Evolutionary conservation across 176 grass and related monocot species (phyloP).

Genomic region (Juncus inflexus): DNA sequence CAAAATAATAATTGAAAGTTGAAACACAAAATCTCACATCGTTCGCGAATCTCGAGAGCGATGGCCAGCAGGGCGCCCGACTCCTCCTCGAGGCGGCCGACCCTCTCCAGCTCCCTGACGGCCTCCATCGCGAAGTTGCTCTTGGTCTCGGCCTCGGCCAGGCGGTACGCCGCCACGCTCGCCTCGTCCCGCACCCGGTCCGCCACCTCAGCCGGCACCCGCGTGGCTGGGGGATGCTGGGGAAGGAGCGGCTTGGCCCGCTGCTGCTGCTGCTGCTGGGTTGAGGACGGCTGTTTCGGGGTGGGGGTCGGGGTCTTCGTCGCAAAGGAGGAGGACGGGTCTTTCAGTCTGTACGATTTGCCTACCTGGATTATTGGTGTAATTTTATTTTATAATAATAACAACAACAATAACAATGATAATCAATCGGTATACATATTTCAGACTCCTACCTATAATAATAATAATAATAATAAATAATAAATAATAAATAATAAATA

Average conservation of each 20-base stretch:
- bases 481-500: no score
- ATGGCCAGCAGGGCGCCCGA: conserved; percentile 51
- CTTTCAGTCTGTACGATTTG: conserved; percentile 62
- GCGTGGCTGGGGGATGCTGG: conserved; percentile 31
- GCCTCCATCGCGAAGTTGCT: conserved; percentile 67
- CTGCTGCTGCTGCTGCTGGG: background rate
- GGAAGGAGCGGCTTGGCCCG: conserved; percentile 13
- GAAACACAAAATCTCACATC: no score
- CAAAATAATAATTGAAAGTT: no score
- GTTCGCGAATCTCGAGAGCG: conserved; percentile 55
- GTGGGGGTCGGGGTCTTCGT: conserved; percentile 35
- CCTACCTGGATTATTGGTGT: conserved; percentile 36
- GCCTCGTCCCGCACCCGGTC: conserved; percentile 50
- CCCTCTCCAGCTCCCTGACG: conserved; percentile 64
- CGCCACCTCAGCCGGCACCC: conserved; percentile 3
- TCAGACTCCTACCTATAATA: no score
- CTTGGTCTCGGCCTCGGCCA: conserved; percentile 84
- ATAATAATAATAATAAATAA: no score
- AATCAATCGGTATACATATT: no score
- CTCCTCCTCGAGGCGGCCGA: conserved; percentile 62
- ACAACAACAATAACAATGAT: background rate
- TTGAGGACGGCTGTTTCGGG: conserved; percentile 34
- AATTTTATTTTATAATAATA: background rate
- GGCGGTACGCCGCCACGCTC: conserved; percentile 49
- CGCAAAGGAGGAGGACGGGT: conserved; percentile 39